A percentile compares a stretch with the other conserved stretches of the same genome.
These are phyloP conservation scores for Elsinoe arachidis DNA, from an alignment of 2,329 filamentous ascomycete genomes.

Conservation along the genomic window DNA sequence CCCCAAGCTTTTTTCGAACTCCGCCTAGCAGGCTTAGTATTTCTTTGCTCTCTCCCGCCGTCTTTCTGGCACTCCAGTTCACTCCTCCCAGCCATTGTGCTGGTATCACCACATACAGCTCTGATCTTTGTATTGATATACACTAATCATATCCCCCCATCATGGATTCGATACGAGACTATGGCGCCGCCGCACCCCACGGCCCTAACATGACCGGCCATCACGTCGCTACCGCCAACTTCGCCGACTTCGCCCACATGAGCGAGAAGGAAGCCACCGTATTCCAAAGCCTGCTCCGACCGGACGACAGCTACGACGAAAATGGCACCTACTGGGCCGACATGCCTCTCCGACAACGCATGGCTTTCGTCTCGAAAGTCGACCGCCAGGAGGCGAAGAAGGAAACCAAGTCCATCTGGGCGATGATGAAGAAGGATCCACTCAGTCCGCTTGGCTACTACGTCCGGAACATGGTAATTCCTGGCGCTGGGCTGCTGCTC, in stretches of 20 bases:
- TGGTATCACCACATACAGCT: not conserved
- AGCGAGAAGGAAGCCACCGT: constrained; percentile 50
- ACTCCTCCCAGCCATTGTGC: not conserved
- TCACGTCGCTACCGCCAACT: constrained; percentile 36
- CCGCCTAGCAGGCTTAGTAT: not conserved
- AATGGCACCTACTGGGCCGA: constrained; percentile 92
- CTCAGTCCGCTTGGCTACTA: constrained; percentile 79
- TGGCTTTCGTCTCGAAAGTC: constrained; percentile 66
- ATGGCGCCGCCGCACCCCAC: constrained; percentile 40
- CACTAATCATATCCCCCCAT: not conserved
- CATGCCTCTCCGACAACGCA: constrained; percentile 58
- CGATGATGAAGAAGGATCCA: constrained; percentile 79
- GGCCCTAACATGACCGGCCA: constrained; percentile 38
- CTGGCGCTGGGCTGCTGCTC: constrained; percentile 81
- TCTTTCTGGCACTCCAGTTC: not conserved
- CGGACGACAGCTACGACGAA: constrained; percentile 76
- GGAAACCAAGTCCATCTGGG: constrained; percentile 60
- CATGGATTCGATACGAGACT: constrained; percentile 37
- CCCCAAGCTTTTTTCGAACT: constrained; percentile 1
- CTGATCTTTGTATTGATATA: not conserved
- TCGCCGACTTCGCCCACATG: constrained; percentile 47
- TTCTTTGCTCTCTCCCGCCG: not conserved
- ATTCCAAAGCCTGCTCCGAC: constrained; percentile 74
- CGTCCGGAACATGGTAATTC: constrained; percentile 81
- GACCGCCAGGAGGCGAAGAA: constrained; percentile 60